phyloP scores from a whole-genome alignment of 768 basidiomycete species.

The Leccinellum albellum region DNA sequence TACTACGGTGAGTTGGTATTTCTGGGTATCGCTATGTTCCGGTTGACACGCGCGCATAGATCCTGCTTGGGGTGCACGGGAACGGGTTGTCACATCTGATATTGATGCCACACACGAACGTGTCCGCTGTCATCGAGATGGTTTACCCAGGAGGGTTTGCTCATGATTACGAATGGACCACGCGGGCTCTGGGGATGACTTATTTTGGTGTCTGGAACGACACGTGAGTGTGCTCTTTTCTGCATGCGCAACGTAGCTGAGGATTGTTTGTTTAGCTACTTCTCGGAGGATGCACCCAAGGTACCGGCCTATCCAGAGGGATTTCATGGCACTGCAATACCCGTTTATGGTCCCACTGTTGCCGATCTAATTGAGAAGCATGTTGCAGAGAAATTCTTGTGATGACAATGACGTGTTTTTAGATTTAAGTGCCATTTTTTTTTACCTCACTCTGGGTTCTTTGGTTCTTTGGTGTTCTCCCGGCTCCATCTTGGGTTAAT shows the following conservation, averaged over 20 bases:
- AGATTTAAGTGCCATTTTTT: too few relatives aligned
- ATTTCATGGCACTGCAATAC: conserved; percentile 78
- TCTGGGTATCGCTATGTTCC: neutral
- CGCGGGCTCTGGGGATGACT: conserved; percentile 64
- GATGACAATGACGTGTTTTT: neutral
- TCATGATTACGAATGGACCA: conserved; percentile 85
- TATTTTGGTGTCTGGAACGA: conserved; percentile 84
- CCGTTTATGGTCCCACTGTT: conserved; percentile 62
- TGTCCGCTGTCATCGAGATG: conserved; percentile 83
- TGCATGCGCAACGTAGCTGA: neutral
- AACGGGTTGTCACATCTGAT: conserved; percentile 85
- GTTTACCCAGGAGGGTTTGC: conserved; percentile 81
- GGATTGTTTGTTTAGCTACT: conserved; percentile 12
- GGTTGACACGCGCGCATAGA: conserved; percentile 34
- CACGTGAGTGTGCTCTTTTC: conserved; percentile 41
- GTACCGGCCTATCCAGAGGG: conserved; percentile 72
- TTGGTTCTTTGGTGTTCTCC: neutral
- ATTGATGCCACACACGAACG: conserved; percentile 71
- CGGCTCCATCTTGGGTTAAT: neutral
- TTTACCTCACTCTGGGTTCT: neutral
- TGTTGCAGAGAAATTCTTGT: conserved; percentile 32
- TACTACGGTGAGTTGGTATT: conserved; percentile 55
- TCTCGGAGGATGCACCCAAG: conserved; percentile 35
- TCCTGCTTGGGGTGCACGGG: conserved; percentile 71
- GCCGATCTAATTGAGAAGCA: conserved; percentile 72